Conservation (phyloP, 208 protist species). For the Acanthamoeba triangularis region DNA sequence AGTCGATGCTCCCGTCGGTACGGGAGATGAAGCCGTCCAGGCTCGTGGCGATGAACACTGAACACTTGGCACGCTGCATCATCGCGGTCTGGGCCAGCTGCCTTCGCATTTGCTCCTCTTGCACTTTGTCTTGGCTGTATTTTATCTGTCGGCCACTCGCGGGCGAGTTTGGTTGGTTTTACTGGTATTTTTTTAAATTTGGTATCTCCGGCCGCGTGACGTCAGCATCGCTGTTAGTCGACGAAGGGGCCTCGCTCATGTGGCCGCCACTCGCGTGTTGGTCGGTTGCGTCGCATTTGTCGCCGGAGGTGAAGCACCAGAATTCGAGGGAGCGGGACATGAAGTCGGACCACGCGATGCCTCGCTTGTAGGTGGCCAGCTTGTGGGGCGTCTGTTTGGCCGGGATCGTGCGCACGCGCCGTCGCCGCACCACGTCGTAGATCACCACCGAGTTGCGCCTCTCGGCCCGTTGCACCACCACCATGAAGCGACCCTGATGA, state of each 20-base stretch:
- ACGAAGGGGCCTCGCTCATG: too few species aligned
- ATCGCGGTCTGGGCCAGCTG: too few species aligned
- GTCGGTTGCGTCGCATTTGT: too few species aligned
- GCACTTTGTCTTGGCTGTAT: too few species aligned
- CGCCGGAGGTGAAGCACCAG: background rate
- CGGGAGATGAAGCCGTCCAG: conserved; percentile 48
- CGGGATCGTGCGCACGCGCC: background rate
- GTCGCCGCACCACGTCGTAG: background rate
- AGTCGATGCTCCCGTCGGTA: conserved; percentile 17
- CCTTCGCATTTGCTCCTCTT: too few species aligned
- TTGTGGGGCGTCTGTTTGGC: background rate
- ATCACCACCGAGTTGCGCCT: background rate
- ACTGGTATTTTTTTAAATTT: too few species aligned
- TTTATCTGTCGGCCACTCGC: too few species aligned
- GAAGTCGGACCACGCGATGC: conserved; percentile 31
- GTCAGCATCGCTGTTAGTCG: too few species aligned
- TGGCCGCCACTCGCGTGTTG: too few species aligned
- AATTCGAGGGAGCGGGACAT: background rate
- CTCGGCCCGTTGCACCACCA: background rate
- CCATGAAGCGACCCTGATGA: background rate
- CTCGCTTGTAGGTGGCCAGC: conserved; percentile 10
- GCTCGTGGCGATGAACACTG: conserved; percentile 49
- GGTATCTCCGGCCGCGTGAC: too few species aligned
- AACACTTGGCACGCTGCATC: conserved; percentile 4
- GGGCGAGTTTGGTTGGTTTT: too few species aligned